phyloP scores from a whole-genome alignment of 352 stramenopile species.

The Phytophthora niederhauseri region DNA sequence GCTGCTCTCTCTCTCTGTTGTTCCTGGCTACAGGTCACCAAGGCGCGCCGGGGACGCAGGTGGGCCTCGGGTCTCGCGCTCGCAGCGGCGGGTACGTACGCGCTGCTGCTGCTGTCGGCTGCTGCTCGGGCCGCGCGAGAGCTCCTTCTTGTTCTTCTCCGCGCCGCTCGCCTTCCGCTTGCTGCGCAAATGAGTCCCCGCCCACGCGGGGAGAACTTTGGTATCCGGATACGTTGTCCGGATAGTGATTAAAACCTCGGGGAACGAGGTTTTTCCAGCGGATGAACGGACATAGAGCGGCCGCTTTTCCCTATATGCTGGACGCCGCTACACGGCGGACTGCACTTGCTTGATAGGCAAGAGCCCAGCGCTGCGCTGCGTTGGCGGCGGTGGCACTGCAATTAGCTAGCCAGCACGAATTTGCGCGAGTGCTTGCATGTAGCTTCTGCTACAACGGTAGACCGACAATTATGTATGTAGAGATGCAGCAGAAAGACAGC shows the following conservation, averaged over 20 bases:
- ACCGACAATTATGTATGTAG: neutral
- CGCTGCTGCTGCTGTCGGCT: conserved; percentile 21
- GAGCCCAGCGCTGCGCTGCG: neutral
- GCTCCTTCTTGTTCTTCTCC: conserved; percentile 25
- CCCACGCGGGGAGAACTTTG: conserved; percentile 20
- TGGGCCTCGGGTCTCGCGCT: neutral
- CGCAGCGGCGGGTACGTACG: conserved; percentile 10
- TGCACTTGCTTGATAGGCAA: conserved; percentile 4
- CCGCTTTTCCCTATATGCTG: conserved; percentile 10
- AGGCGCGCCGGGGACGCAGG: neutral
- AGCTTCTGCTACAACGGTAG: neutral
- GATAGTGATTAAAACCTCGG: conserved; percentile 26
- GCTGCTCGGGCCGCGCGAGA: conserved; percentile 5
- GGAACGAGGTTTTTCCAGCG: conserved; percentile 24
- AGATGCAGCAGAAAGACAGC: neutral
- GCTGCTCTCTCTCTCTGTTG: neutral
- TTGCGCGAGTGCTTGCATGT: neutral
- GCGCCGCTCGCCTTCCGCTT: conserved; percentile 25
- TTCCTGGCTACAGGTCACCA: neutral
- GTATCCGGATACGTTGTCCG: too few relatives aligned
- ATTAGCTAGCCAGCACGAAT: neutral
- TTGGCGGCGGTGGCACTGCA: neutral
- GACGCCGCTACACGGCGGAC: conserved; percentile 16
- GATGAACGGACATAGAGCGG: neutral
- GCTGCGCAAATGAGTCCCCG: conserved; percentile 35